phyloP scores from a whole-genome alignment of 2,329 filamentous ascomycete species.

The Fusarium sp. region DNA sequence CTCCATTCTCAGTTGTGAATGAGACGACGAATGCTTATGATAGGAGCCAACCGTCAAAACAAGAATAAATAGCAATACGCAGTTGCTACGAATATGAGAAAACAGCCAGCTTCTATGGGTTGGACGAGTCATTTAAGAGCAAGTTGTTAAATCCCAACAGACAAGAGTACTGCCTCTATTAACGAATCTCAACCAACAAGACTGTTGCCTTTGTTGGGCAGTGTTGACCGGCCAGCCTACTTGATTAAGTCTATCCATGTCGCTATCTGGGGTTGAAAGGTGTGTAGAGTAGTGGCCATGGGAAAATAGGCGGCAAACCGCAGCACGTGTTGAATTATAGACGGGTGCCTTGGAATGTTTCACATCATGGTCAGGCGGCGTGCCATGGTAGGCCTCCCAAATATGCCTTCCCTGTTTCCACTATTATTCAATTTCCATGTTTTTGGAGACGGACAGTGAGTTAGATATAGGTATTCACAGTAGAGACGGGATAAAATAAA shows the following conservation, averaged over 20 bases:
- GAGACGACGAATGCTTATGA: neutral
- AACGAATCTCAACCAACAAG: neutral
- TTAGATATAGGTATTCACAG: neutral
- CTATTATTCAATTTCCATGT: neutral
- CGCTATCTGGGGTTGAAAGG: neutral
- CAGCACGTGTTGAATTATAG: neutral
- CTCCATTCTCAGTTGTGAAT: slow-evolving; percentile 13
- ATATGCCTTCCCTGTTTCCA: neutral
- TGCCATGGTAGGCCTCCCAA: neutral
- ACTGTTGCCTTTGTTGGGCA: neutral
- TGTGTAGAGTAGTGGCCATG: slow-evolving; percentile 9
- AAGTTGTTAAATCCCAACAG: neutral
- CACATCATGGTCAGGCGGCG: neutral
- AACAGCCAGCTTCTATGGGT: neutral
- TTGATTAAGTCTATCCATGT: neutral
- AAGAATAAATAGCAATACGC: neutral
- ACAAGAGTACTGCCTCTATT: slow-evolving; percentile 14
- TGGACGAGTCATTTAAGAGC: neutral
- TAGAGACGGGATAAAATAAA: neutral
- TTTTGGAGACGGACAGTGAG: no score
- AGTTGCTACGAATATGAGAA: neutral
- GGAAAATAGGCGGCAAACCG: slow-evolving; percentile 13
- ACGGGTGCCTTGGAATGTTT: neutral
- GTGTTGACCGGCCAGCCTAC: neutral
- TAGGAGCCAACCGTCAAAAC: neutral